Base-by-base conservation (phyloP, 2,329 filamentous ascomycete species). In the Nemania abortiva region DNA sequence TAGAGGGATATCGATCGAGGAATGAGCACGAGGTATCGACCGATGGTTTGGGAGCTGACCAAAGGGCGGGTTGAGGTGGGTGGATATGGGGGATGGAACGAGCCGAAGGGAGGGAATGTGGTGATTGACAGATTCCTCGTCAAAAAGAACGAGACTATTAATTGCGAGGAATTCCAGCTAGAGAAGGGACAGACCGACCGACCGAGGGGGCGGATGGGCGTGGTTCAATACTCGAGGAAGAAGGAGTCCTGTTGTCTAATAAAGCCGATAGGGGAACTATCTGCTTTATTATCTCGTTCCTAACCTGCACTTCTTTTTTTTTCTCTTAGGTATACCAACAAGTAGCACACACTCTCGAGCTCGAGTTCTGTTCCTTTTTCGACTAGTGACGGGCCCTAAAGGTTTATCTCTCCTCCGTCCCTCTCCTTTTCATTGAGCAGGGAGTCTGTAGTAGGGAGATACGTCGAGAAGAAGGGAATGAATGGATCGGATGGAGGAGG, bases 401-500 rank as follows among this genome's bases (percentile, higher is more conserved):
- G 73, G 65, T 69, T 71, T 72, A 74, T 76, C 75, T 79, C 77
- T 79, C 76, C 75, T 78, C 77, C 75, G 75, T 77, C 74, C 76
- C 77, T 77, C 76, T 76, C 76, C 73, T 75, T 73, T 70, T 73
- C 61, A 74, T 72, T 72, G 65, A 71, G 67, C 70, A 75, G 69
- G 83, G 84, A 86, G 83, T 81, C 83, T 81, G 80, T 82, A 79
- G 82, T 71, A 69, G 72, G 73, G 75, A 76, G 73, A 74, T 71
- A 69, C 72, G 66, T 75, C 66, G 72, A 81, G 82, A 82, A 83
- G 69, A 72, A 85, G 83, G 81, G 82, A 87, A 87, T 82, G 85
- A 86, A 84, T 86, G 84, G 84, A 84, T 82, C 81, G 79, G 82
- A 82, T 79, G 75, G 77, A 77, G 76, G 77, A 80, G 79, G 80